Evolutionary conservation across 352 stramenopile genomes (phyloP).

Genomic region (Plasmopara muralis): DNA sequence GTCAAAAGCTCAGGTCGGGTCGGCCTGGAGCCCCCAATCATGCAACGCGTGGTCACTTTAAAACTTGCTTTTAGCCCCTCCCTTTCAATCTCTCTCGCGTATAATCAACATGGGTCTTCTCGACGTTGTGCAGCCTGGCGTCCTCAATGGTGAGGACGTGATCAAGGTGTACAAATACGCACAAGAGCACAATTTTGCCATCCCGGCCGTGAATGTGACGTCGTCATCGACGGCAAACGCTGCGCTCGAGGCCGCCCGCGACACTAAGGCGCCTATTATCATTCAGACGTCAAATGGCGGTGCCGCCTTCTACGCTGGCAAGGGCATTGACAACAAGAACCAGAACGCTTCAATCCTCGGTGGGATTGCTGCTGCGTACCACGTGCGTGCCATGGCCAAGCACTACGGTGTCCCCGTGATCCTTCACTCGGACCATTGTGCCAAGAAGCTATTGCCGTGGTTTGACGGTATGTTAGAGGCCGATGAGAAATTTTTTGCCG

Average conservation of each 20-base stretch:
- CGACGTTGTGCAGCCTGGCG: conserved; percentile 77
- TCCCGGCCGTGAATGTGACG: conserved; percentile 97
- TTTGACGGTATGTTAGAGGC: conserved; percentile 95
- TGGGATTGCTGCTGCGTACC: conserved; percentile 88
- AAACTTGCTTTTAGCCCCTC: conserved; percentile 25
- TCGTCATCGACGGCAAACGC: conserved; percentile 95
- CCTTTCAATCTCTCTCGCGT: background rate
- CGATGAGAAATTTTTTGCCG: conserved; percentile 94
- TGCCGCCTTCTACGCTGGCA: background rate
- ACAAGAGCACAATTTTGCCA: conserved; percentile 93
- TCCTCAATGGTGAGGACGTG: conserved; percentile 85
- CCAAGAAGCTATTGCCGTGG: conserved; percentile 97
- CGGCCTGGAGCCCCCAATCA: background rate
- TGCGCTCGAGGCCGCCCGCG: conserved; percentile 88
- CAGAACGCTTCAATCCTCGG: conserved; percentile 22
- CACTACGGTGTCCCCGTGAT: conserved; percentile 95
- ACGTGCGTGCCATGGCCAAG: conserved; percentile 94
- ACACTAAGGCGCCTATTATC: conserved; percentile 70
- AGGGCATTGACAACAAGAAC: conserved; percentile 1
- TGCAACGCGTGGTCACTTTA: conserved; percentile 20
- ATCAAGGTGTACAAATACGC: conserved; percentile 90
- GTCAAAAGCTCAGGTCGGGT: background rate
- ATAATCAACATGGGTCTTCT: conserved; percentile 64
- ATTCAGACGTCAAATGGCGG: conserved; percentile 88
- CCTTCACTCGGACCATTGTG: conserved; percentile 98